phyloP scores from a whole-genome alignment of 2,329 filamentous ascomycete species.

The Neofusicoccum umdonicola region DNA sequence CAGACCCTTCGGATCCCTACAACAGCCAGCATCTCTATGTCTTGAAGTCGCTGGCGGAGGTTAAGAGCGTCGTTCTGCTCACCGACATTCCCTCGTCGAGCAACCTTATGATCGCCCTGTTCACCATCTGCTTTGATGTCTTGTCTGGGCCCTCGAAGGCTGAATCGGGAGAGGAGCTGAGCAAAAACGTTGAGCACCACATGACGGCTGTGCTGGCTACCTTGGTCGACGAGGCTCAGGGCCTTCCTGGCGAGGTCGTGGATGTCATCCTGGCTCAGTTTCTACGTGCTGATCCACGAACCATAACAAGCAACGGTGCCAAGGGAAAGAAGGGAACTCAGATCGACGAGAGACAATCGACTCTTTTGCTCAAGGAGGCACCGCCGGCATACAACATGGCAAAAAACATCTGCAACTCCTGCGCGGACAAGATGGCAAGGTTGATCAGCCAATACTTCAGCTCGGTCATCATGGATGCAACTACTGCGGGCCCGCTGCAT shows the following conservation, averaged over 20 bases:
- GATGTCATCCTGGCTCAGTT: conserved; percentile 97
- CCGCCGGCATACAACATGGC: conserved; percentile 96
- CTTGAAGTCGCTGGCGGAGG: conserved; percentile 80
- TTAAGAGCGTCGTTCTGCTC: conserved; percentile 91
- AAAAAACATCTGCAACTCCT: conserved; percentile 86
- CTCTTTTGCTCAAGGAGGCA: conserved; percentile 79
- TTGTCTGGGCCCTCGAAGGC: conserved; percentile 75
- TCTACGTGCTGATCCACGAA: conserved; percentile 74
- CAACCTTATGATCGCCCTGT: conserved; percentile 71
- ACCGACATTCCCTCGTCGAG: conserved; percentile 84
- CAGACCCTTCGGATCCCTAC: conserved; percentile 84
- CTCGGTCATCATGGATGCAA: conserved; percentile 88
- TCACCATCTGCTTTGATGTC: conserved; percentile 88
- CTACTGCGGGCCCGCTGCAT: conserved; percentile 38
- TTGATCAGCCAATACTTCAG: conserved; percentile 96
- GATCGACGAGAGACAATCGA: conserved; percentile 75
- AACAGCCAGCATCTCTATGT: conserved; percentile 92
- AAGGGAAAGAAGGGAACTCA: conserved; percentile 54
- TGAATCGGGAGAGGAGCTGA: conserved; percentile 74
- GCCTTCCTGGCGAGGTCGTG: conserved; percentile 76
- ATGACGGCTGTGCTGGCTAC: conserved; percentile 83
- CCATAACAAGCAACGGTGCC: conserved; percentile 37
- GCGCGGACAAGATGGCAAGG: conserved; percentile 89
- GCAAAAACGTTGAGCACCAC: conserved; percentile 90
- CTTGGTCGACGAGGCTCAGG: conserved; percentile 80